Conservation (phyloP, 805 yeast species). For the Pichia cabralensis region DNA sequence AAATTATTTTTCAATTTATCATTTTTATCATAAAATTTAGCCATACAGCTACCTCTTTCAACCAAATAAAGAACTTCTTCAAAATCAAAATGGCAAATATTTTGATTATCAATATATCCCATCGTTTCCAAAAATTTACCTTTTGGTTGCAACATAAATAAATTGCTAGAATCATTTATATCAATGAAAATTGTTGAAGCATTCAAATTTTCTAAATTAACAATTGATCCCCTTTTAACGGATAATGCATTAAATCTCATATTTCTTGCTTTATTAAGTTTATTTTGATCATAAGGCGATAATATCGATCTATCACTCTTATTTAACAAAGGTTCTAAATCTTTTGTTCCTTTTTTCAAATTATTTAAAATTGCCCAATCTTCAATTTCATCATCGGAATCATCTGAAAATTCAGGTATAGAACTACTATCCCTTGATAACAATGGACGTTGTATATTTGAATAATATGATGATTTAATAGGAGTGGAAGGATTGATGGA, state of each 20-base stretch:
- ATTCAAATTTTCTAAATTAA: constrained; percentile 14
- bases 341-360: constrained; percentile 71
- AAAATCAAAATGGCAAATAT: constrained; percentile 38
- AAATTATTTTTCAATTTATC: constrained; percentile 19
- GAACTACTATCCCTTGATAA: constrained; percentile 2
- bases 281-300: constrained; percentile 21
- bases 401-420: constrained; percentile 18
- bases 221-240: constrained; percentile 35
- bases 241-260: constrained; percentile 66
- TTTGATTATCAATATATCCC: constrained; percentile 47
- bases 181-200: constrained; percentile 20
- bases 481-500: not conserved
- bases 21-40: constrained; percentile 14
- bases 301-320: constrained; percentile 5
- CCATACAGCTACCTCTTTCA: constrained; percentile 60
- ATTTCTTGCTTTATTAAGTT: constrained; percentile 43
- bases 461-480: not conserved
- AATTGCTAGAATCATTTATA: constrained; percentile 4
- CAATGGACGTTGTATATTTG: no score
- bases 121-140: constrained; percentile 69
- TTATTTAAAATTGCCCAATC: constrained; percentile 40
- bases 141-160: constrained; percentile 36
- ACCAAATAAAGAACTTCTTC: constrained; percentile 70
- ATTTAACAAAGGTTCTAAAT: constrained; percentile 50
- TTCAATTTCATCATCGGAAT: constrained; percentile 36